Base-by-base conservation (phyloP, 805 yeast species). In the Hanseniaspora osmophila region DNA sequence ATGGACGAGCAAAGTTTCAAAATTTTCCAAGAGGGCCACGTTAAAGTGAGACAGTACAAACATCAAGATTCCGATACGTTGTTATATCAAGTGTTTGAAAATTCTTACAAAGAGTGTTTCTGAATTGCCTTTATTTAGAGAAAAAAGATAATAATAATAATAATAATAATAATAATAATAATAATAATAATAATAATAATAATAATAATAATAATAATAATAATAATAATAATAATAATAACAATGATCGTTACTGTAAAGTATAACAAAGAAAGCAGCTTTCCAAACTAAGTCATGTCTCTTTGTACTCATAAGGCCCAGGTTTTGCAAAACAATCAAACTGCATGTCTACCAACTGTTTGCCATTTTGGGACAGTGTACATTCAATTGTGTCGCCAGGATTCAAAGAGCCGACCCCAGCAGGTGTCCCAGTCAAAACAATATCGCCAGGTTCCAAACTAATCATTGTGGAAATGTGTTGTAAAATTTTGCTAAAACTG, bases 401-500 rank as follows among this genome's bases (percentile, higher is more conserved):
- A 6, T 61, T 62, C 32, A 88, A 65, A 22, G 73, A 66, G 9
- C 97, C 96, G n/a, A 92, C 98, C 15, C 98, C 98, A 62, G 87
- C 85, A 41, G 98, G 98, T 1, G 98, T 92, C 15, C 98, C 98
- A 1, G 98, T 92, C 44, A 92, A 69, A 48, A 92, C 78, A 50
- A 92, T 71, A 58, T 92, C 98, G 30, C 96, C 96, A 45, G 84
- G 79, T 55, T 88, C 78, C 47, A 92, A 68, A 3, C 96, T 85
- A 90, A 90, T 90, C 54, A 85, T 78, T n/a, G 78, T 64, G 4
- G 95, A 82, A 77, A 88, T 82, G 44, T 81, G 75, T 46, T 83
- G 73, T 49, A 92, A 68, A 49, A 92, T 80, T 54, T 77, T 73
- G 56, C 87, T 88, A 57, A 92, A 78, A 41, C 87, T 81, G 72